Conservation (phyloP, 768 basidiomycete genomes). For the Kwoniella shandongensis region DNA sequence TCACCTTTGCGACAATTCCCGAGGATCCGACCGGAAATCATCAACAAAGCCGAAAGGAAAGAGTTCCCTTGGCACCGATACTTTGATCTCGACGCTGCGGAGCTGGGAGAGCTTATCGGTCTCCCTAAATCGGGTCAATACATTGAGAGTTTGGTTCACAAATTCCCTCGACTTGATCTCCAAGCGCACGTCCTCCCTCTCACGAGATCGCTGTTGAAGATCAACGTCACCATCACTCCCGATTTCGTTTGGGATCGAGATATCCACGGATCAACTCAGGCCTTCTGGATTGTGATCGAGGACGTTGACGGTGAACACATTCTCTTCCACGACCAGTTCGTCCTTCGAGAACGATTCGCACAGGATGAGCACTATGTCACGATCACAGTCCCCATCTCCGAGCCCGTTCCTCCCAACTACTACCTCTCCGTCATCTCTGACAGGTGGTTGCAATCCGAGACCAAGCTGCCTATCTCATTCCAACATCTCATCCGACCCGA, state of each 20-base stretch:
- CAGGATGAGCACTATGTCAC: conserved; percentile 93
- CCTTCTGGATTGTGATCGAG: conserved; percentile 90
- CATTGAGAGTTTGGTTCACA: conserved; percentile 89
- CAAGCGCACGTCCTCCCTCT: conserved; percentile 97
- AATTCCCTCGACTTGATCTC: conserved; percentile 92
- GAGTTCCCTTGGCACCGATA: conserved; percentile 99
- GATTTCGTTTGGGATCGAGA: conserved; percentile 99
- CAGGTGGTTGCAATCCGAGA: conserved; percentile 93
- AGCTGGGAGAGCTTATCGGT: conserved; percentile 92
- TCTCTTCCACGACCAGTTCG: conserved; percentile 89
- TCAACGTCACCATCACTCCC: conserved; percentile 91
- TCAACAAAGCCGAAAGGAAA: conserved; percentile 87
- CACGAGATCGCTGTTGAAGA: conserved; percentile 84
- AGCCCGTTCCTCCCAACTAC: conserved; percentile 97
- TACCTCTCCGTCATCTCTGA: conserved; percentile 94
- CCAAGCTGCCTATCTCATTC: conserved; percentile 91
- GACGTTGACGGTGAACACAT: conserved; percentile 97
- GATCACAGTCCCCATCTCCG: conserved; percentile 92
- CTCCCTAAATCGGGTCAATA: conserved; percentile 88
- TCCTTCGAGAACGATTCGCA: conserved; percentile 86
- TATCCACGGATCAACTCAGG: conserved; percentile 81
- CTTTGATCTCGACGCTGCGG: conserved; percentile 79
- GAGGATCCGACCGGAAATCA: conserved; percentile 62
- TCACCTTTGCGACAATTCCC: conserved; percentile 96
- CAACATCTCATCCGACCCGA: conserved; percentile 96